Conservation (phyloP, 106 monocot genomes). For the Posidonia australis region DNA sequence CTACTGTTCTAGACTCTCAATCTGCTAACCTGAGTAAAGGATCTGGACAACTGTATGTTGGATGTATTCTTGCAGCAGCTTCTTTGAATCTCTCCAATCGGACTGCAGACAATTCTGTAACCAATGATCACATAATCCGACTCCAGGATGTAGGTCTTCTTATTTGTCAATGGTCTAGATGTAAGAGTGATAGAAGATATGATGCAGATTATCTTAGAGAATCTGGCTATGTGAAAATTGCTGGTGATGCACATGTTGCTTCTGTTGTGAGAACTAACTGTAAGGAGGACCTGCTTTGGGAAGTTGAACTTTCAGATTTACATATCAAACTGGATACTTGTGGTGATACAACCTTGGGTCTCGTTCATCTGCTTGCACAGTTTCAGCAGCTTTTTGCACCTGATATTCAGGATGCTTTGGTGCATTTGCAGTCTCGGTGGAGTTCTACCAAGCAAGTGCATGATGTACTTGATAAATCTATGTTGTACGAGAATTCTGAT, state of each 20-base stretch:
- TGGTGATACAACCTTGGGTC: conserved; percentile 63
- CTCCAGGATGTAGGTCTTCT: conserved; percentile 81
- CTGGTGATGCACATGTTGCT: conserved; percentile 39
- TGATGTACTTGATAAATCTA: conserved; percentile 18
- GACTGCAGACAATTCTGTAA: conserved; percentile 12
- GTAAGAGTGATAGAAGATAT: conserved; percentile 21
- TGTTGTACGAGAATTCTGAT: conserved; percentile 6
- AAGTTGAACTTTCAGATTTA: conserved; percentile 70
- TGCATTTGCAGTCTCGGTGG: conserved; percentile 94
- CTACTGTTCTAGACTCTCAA: conserved; percentile 14
- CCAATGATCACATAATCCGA: conserved; percentile 36
- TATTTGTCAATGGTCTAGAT: conserved; percentile 37
- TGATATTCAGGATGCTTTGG: conserved; percentile 68
- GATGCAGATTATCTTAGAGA: conserved; percentile 44
- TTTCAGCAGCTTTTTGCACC: conserved; percentile 89
- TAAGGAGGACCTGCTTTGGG: conserved; percentile 37
- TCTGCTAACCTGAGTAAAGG: conserved; percentile 15
- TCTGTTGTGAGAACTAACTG: conserved; percentile 49
- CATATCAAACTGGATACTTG: conserved; percentile 55
- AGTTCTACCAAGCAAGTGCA: conserved; percentile 32
- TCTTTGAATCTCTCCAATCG: conserved; percentile 60
- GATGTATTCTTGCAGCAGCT: conserved; percentile 77
- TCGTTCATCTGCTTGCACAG: conserved; percentile 47
- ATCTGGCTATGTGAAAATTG: conserved; percentile 73
- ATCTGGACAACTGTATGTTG: conserved; percentile 17